A percentile compares a stretch with the other conserved stretches of the same genome.
phyloP scores from a whole-genome alignment of 305 asterid species.

The Coffea humblotiana region DNA sequence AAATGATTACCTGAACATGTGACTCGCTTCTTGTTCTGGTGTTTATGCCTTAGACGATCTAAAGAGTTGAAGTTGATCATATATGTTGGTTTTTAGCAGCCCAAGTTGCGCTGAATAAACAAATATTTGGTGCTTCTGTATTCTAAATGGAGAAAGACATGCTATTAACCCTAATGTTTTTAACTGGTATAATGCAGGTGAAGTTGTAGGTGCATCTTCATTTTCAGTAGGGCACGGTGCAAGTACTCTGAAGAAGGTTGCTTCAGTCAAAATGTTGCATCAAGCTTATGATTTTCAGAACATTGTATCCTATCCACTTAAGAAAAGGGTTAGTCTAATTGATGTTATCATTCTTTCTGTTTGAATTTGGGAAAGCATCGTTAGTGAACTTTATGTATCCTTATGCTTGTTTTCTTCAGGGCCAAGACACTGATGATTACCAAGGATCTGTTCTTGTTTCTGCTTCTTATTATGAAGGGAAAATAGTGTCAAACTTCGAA shows the following conservation, averaged over 20 bases:
- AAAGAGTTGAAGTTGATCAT: too few species aligned
- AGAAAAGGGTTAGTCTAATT: slow-evolving; percentile 53
- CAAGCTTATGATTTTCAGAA: slow-evolving; percentile 63
- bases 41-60: not conserved
- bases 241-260: slow-evolving; percentile 63
- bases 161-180: not conserved
- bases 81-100: too few species aligned
- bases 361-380: not conserved
- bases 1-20: not conserved
- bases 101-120: not conserved
- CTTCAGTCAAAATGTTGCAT: slow-evolving; percentile 90
- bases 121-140: not conserved
- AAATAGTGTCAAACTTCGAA: slow-evolving; percentile 53
- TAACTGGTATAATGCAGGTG: slow-evolving; percentile 58
- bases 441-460: slow-evolving; percentile 67
- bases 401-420: slow-evolving; percentile 50
- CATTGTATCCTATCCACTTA: slow-evolving; percentile 58
- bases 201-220: slow-evolving; percentile 94
- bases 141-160: not conserved
- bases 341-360: not conserved
- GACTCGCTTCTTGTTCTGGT: not conserved
- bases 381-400: slow-evolving; percentile 19
- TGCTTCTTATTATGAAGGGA: slow-evolving; percentile 80
- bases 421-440: slow-evolving; percentile 49
- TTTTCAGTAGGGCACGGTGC: slow-evolving; percentile 77